Conservation (phyloP, 2,329 filamentous ascomycete genomes). For the Aspergillus glaucus region DNA sequence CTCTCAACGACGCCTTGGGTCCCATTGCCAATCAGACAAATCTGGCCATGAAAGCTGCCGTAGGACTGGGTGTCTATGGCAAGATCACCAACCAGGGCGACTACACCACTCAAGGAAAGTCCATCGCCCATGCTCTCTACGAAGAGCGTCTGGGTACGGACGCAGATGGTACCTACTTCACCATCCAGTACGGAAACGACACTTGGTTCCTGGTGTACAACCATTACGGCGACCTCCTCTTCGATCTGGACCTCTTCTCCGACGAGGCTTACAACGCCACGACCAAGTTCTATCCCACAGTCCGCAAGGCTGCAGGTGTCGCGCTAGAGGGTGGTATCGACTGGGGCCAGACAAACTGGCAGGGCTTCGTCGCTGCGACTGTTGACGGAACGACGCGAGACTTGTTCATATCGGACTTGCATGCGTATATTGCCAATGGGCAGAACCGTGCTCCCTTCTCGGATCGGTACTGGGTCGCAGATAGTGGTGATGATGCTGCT, state of each 20-base stretch:
- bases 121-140: constrained; percentile 27
- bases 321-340: constrained; percentile 25
- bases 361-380: constrained; percentile 27
- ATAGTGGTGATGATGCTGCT: constrained; percentile 12
- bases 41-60: constrained; percentile 38
- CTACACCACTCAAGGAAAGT: constrained; percentile 27
- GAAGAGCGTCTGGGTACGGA: constrained; percentile 24
- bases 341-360: constrained; percentile 37
- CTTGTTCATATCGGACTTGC: constrained; percentile 26
- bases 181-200: constrained; percentile 25
- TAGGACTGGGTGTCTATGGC: constrained; percentile 31
- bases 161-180: constrained; percentile 26
- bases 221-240: constrained; percentile 31
- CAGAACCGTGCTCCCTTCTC: constrained; percentile 31
- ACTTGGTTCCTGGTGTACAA: constrained; percentile 31
- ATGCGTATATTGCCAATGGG: constrained; percentile 28
- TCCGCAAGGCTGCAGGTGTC: constrained; percentile 25
- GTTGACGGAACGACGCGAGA: constrained; percentile 14
- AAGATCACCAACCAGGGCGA: constrained; percentile 20
- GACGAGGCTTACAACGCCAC: constrained; percentile 27
- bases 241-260: constrained; percentile 30
- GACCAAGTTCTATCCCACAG: constrained; percentile 26
- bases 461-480: constrained; percentile 29
- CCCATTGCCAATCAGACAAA: constrained; percentile 36
- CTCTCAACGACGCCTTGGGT: constrained; percentile 35